These are phyloP conservation scores for Sugiyamaella xylanicola DNA, from an alignment of 1,139 yeast species.

Conservation along the genomic window DNA sequence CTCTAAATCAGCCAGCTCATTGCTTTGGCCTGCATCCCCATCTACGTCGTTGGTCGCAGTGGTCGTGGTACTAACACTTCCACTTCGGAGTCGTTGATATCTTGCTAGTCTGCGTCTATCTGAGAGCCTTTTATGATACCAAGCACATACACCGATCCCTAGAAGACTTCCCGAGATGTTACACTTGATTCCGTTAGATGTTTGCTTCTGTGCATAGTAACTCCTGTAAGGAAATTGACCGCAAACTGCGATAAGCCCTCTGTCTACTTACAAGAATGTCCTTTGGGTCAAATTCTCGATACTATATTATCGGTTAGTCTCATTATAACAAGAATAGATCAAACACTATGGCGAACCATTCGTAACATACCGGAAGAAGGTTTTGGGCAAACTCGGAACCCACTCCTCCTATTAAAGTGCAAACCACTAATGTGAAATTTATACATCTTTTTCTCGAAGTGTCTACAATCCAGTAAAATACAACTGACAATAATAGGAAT, in stretches of 20 bases:
- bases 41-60: not conserved
- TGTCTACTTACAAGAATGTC: conserved; percentile 38
- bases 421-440: conserved; percentile 48
- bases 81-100: conserved; percentile 36
- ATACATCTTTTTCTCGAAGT: conserved; percentile 46
- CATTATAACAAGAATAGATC: too few species aligned
- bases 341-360: too few species aligned
- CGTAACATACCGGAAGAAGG: conserved; percentile 35
- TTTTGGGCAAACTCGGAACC: conserved; percentile 57
- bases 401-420: conserved; percentile 52
- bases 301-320: conserved; percentile 17
- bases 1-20: conserved; percentile 24
- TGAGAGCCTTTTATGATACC: conserved; percentile 43
- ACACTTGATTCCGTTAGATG: conserved; percentile 29
- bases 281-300: conserved; percentile 42
- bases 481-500: conserved; percentile 53
- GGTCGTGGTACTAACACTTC: conserved; percentile 6
- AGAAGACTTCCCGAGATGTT: conserved; percentile 43
- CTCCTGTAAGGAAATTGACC: too few species aligned
- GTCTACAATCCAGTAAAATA: conserved; percentile 60
- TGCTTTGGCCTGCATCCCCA: conserved; percentile 5
- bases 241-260: too few species aligned
- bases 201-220: too few species aligned
- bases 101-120: conserved; percentile 40
- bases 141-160: conserved; percentile 39